Evolutionary conservation across 169 alveolate genomes (phyloP).

Genomic region (Plasmodium gonderi): DNA sequence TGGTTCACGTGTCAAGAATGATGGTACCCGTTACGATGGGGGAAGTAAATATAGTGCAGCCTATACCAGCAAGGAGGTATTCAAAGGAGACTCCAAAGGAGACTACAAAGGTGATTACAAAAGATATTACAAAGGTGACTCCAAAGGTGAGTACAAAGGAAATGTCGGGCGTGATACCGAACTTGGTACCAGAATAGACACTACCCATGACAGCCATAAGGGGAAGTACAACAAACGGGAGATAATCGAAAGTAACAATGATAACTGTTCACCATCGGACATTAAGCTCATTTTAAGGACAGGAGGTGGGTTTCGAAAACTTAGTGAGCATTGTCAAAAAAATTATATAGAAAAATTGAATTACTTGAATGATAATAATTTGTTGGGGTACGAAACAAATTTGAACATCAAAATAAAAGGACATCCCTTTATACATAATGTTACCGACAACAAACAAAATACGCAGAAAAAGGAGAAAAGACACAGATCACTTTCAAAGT

Average conservation of each 20-base stretch:
- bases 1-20: slow-evolving; percentile 6
- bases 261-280: slow-evolving; percentile 28
- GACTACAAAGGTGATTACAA: background rate
- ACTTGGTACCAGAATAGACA: background rate
- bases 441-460: slow-evolving; percentile 6
- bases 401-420: slow-evolving; percentile 68
- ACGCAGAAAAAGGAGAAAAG: slow-evolving; percentile 60
- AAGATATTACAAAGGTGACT: background rate
- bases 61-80: background rate
- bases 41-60: background rate
- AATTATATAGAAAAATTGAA: slow-evolving; percentile 68
- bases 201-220: background rate
- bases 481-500: slow-evolving; percentile 72
- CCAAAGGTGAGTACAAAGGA: background rate
- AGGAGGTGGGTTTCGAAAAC: slow-evolving; percentile 65
- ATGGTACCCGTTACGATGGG: background rate
- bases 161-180: background rate
- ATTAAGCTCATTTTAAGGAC: slow-evolving; percentile 61
- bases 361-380: slow-evolving; percentile 62
- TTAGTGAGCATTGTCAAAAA: slow-evolving; percentile 54
- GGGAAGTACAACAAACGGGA: background rate
- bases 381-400: slow-evolving; percentile 69
- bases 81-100: background rate
- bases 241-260: slow-evolving; percentile 36
- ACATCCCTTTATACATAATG: slow-evolving; percentile 53